Conservation (phyloP, 2,329 filamentous ascomycete genomes). For the Teratosphaeriaceae sp. region DNA sequence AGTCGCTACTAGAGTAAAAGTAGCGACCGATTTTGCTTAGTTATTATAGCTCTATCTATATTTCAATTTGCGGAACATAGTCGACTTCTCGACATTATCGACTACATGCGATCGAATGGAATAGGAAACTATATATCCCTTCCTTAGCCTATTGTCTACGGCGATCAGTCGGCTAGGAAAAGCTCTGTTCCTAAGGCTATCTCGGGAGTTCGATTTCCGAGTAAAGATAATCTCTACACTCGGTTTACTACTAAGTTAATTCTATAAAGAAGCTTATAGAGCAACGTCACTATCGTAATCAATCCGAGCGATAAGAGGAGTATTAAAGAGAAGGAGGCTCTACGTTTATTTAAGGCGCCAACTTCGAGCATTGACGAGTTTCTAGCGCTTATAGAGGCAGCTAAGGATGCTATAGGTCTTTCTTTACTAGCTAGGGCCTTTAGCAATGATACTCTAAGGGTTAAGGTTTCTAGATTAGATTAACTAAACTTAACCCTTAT, state of each 20-base stretch:
- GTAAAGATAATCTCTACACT: conserved; percentile 50
- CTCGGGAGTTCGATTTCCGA: conserved; percentile 51
- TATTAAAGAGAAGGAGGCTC: background rate
- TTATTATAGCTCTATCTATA: too few species aligned
- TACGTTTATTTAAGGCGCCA: background rate
- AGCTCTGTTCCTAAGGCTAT: conserved; percentile 58
- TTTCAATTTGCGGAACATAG: conserved; percentile 6
- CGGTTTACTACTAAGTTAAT: conserved; percentile 29
- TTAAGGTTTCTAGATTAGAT: conserved; percentile 35
- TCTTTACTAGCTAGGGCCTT: background rate
- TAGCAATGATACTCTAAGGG: background rate
- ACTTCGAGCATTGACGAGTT: background rate
- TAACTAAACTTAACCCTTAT: conserved; percentile 29
- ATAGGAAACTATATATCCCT: conserved; percentile 23
- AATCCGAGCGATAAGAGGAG: background rate
- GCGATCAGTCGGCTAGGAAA: conserved; percentile 56
- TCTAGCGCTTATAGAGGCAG: background rate
- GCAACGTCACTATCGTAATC: conserved; percentile 3
- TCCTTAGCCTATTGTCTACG: conserved; percentile 45
- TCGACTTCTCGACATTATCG: conserved; percentile 45
- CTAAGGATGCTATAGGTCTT: background rate
- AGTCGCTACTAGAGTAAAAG: too few species aligned
- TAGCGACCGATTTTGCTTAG: too few species aligned
- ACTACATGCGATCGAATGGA: conserved; percentile 44
- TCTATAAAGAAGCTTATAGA: conserved; percentile 11